Evolutionary conservation across 2,329 filamentous ascomycete genomes (phyloP).

Genomic region (Claviceps sp.): DNA sequence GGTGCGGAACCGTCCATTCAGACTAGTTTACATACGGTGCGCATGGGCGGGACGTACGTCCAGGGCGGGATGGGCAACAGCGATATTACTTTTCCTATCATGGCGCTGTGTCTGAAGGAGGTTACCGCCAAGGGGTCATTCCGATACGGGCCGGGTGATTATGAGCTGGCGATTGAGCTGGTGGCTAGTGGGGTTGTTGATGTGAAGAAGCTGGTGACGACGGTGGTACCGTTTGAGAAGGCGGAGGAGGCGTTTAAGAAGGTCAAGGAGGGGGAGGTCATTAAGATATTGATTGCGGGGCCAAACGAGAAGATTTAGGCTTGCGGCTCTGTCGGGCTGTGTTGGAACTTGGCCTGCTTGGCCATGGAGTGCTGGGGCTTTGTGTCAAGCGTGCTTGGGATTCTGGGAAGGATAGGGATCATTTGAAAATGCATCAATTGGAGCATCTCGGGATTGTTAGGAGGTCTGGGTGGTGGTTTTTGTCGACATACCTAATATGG

Average conservation of each 20-base stretch:
- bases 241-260: slow-evolving; percentile 80
- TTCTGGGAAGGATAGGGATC: no score
- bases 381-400: no score
- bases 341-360: no score
- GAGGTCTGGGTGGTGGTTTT: no score
- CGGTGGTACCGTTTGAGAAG: slow-evolving; percentile 62
- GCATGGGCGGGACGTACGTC: slow-evolving; percentile 62
- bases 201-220: slow-evolving; percentile 70
- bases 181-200: slow-evolving; percentile 60
- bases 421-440: no score
- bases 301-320: slow-evolving; percentile 24
- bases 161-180: slow-evolving; percentile 68
- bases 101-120: slow-evolving; percentile 81
- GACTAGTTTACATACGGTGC: slow-evolving; percentile 55
- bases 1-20: slow-evolving; percentile 71
- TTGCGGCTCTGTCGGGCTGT: no score
- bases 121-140: slow-evolving; percentile 78
- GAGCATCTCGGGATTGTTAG: no score
- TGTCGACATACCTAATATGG: no score
- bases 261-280: slow-evolving; percentile 70
- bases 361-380: no score
- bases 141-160: slow-evolving; percentile 80
- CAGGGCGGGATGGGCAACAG: slow-evolving; percentile 83
- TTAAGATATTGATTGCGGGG: slow-evolving; percentile 55
- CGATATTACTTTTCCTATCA: slow-evolving; percentile 85